Percentiles rank a stretch among this genome's conserved stretches.
phyloP scores from a whole-genome alignment of 1,284 basidiomycete genomes.

The Heliocybe sulcata region DNA sequence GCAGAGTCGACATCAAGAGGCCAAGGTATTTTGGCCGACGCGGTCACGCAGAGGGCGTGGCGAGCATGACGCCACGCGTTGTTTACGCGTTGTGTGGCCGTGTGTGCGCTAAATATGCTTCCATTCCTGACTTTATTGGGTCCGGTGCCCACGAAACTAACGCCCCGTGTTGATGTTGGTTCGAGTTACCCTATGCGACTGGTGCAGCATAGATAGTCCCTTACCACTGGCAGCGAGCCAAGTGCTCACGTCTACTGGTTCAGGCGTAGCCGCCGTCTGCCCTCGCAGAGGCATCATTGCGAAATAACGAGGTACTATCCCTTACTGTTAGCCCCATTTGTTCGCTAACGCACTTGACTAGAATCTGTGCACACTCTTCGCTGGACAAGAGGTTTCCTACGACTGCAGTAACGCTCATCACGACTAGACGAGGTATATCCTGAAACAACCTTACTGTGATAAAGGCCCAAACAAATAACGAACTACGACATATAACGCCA shows the following conservation, averaged over 20 bases:
- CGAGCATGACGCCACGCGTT: constrained; percentile 1
- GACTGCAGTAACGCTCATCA: background rate
- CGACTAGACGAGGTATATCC: too few species aligned
- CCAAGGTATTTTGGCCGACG: background rate
- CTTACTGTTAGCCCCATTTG: background rate
- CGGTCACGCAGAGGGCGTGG: background rate
- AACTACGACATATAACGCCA: background rate
- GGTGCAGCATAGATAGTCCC: background rate
- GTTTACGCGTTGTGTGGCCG: constrained; percentile 1
- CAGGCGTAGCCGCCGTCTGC: background rate
- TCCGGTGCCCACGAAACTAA: background rate
- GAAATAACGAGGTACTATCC: background rate
- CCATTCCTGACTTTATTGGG: background rate
- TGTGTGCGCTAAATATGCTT: background rate
- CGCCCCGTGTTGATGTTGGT: constrained; percentile 1
- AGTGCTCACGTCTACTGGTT: background rate
- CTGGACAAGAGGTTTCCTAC: background rate
- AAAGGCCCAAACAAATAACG: background rate
- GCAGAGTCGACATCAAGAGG: too few species aligned
- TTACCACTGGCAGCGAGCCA: background rate
- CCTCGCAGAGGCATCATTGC: background rate
- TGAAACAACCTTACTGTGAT: background rate
- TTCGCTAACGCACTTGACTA: background rate
- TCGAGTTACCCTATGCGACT: background rate
- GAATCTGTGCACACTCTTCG: background rate